Conservation (phyloP, 2,329 filamentous ascomycete genomes). For the Verticillium dahliae region DNA sequence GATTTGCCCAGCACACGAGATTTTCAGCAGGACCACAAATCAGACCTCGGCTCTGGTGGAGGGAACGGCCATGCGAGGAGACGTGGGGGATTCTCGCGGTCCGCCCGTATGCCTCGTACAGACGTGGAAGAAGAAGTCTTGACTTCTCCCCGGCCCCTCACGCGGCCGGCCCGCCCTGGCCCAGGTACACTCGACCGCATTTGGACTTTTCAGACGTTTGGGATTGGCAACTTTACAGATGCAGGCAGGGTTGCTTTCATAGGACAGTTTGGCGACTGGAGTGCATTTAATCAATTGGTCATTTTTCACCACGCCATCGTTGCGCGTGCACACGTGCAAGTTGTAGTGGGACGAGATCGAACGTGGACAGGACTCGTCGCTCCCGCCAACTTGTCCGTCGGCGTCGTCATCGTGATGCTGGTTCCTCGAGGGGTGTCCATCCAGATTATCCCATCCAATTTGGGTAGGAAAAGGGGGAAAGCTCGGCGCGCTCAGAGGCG, state of each 20-base stretch:
- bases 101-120: neutral
- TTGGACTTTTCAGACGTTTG: slow-evolving; percentile 20
- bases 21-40: neutral
- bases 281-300: slow-evolving; percentile 35
- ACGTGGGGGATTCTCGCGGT: neutral
- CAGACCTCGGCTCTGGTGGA: neutral
- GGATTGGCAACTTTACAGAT: slow-evolving; percentile 26
- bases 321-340: neutral
- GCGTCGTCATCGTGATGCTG: neutral
- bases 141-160: neutral
- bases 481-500: neutral
- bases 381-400: neutral
- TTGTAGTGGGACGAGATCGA: neutral
- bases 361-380: neutral
- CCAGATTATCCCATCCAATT: neutral
- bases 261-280: slow-evolving; percentile 45
- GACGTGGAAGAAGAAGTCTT: neutral
- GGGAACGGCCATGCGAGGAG: neutral
- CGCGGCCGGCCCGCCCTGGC: slow-evolving; percentile 2
- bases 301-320: neutral
- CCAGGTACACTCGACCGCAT: slow-evolving; percentile 10
- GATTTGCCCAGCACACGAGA: neutral
- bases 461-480: neutral
- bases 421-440: neutral
- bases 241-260: slow-evolving; percentile 34